phyloP scores from a whole-genome alignment of 176 grass and related monocot species.

The Musa beccarii region DNA sequence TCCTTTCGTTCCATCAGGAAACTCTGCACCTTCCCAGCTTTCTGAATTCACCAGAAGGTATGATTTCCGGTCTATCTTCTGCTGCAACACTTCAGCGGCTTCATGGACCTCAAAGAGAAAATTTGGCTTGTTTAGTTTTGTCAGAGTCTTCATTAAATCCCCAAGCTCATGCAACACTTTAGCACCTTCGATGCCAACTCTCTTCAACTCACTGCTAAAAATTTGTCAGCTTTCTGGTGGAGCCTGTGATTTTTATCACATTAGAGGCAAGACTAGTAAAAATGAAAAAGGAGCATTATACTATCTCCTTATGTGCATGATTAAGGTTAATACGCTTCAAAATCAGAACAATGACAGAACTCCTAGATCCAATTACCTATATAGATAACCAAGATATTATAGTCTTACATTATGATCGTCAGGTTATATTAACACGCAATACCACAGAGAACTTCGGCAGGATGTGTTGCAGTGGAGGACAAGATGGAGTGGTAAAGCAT shows the following conservation, averaged over 20 bases:
- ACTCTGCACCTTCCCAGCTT: slow-evolving; percentile 34
- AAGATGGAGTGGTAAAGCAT: no score
- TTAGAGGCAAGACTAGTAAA: not conserved
- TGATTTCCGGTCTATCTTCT: slow-evolving; percentile 76
- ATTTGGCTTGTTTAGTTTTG: slow-evolving; percentile 43
- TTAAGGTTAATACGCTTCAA: no score
- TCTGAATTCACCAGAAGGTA: slow-evolving; percentile 69
- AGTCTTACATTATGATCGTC: no score
- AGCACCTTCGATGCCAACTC: slow-evolving; percentile 56
- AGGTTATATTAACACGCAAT: no score
- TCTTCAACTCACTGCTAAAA: slow-evolving; percentile 56
- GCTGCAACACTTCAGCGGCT: slow-evolving; percentile 66
- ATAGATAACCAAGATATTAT: no score
- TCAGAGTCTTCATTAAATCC: slow-evolving; percentile 60
- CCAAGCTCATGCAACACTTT: slow-evolving; percentile 71
- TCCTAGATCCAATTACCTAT: no score
- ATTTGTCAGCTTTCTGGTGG: slow-evolving; percentile 59
- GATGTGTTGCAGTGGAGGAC: no score
- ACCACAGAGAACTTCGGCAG: no score
- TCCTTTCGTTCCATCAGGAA: slow-evolving; percentile 31
- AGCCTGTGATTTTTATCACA: slow-evolving; percentile 26
- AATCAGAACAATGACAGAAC: no score
- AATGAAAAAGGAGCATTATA: not conserved
- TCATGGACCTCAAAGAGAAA: slow-evolving; percentile 59
- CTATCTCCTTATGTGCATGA: not conserved